These are phyloP conservation scores for Pholiota molesta DNA, from an alignment of 768 basidiomycete species.

Conservation along the genomic window DNA sequence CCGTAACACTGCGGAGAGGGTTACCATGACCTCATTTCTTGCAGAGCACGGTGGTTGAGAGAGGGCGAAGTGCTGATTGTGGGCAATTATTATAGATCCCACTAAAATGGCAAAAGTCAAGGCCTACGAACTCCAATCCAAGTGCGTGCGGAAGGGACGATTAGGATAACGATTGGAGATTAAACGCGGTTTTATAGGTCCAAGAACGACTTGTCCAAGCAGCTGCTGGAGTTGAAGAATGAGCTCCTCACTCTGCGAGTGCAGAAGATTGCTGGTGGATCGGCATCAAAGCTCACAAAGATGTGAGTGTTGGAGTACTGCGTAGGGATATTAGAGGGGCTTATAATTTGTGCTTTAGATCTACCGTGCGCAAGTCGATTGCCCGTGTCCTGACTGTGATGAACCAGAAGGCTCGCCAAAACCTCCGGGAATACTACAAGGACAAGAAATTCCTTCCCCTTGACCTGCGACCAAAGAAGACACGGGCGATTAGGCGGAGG, in stretches of 20 bases:
- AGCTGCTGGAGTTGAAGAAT: conserved; percentile 90
- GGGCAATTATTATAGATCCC: conserved; percentile 28
- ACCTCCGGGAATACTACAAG: conserved; percentile 98
- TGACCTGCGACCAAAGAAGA: conserved; percentile 97
- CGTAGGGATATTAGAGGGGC: conserved; percentile 1
- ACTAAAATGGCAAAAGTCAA: conserved; percentile 90
- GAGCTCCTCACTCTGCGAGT: conserved; percentile 95
- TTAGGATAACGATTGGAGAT: conserved; percentile 4
- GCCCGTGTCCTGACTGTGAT: conserved; percentile 98
- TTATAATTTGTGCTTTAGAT: conserved; percentile 47
- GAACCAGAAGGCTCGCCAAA: conserved; percentile 97
- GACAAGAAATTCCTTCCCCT: conserved; percentile 95
- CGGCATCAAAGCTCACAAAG: conserved; percentile 94
- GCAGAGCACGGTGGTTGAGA: conserved; percentile 8
- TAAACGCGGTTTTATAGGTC: conserved; percentile 56
- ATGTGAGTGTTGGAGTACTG: conserved; percentile 65
- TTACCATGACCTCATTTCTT: not conserved
- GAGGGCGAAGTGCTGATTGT: conserved; percentile 18
- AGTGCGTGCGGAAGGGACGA: conserved; percentile 53
- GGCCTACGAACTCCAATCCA: conserved; percentile 95
- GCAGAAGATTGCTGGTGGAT: conserved; percentile 96
- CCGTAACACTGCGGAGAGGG: conserved; percentile 8
- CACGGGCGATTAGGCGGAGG: conserved; percentile 95
- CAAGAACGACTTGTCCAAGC: conserved; percentile 95
- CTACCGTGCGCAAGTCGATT: conserved; percentile 96